phyloP scores from a whole-genome alignment of 305 asterid species.

The Solanum hybrid region DNA sequence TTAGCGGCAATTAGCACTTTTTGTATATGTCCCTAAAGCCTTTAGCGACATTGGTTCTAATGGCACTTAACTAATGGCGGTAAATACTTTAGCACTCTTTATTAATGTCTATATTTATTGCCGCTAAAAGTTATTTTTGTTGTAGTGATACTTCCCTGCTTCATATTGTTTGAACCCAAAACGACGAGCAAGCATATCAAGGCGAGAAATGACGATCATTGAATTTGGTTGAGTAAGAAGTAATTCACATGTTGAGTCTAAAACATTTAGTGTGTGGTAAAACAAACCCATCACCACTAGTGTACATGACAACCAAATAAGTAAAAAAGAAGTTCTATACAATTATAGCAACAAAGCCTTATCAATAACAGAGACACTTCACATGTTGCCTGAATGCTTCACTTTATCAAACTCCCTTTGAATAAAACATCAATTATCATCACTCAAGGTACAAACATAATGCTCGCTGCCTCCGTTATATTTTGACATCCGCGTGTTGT shows the following conservation, averaged over 20 bases:
- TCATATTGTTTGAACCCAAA: conserved; percentile 65
- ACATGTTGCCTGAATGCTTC: conserved; percentile 11
- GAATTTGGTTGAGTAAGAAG: conserved; percentile 50
- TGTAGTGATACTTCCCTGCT: conserved; percentile 36
- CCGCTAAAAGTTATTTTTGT: too few species aligned
- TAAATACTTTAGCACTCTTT: too few species aligned
- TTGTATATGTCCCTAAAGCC: too few species aligned
- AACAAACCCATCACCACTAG: conserved; percentile 4
- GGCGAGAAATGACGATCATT: conserved; percentile 50
- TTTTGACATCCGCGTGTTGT: conserved; percentile 14
- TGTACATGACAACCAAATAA: neutral
- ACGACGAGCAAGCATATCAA: conserved; percentile 54
- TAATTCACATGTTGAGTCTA: conserved; percentile 20
- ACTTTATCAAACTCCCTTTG: conserved; percentile 14
- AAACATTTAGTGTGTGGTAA: neutral
- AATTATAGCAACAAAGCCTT: neutral
- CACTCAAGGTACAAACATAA: conserved; percentile 21
- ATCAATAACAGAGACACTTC: conserved; percentile 6
- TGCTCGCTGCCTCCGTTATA: conserved; percentile 8
- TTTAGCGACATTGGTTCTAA: too few species aligned
- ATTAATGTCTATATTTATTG: too few species aligned
- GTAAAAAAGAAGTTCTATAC: neutral
- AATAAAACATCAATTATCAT: conserved; percentile 17
- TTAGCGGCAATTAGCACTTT: too few species aligned
- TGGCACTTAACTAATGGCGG: too few species aligned